Percentiles rank a stretch among this genome's conserved stretches.
Evolutionary conservation across 2,329 filamentous ascomycete genomes (phyloP).

Genomic region (Botryotinia calthae): DNA sequence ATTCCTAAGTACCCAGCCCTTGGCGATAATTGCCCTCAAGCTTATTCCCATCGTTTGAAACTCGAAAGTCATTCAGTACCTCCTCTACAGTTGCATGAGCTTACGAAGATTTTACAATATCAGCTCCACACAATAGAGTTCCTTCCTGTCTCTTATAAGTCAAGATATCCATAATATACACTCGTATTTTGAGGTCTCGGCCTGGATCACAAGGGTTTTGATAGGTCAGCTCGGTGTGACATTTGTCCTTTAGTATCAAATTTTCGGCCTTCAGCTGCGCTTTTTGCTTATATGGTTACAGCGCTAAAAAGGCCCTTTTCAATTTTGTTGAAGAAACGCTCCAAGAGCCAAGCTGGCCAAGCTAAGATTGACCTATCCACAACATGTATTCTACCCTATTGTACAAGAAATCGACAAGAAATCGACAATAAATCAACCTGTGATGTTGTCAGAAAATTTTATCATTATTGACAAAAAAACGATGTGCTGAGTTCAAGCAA

Average conservation of each 20-base stretch:
- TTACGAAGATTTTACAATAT: background rate
- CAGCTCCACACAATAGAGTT: background rate
- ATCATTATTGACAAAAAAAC: constrained; percentile 14
- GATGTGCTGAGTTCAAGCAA: background rate
- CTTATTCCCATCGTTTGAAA: background rate
- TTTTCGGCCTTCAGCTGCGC: constrained; percentile 2
- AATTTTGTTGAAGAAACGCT: constrained; percentile 1
- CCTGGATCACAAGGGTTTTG: background rate
- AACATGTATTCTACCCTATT: background rate
- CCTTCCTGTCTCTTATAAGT: background rate
- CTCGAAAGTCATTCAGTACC: background rate
- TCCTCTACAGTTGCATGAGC: background rate
- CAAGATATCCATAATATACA: background rate
- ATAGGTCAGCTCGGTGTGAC: background rate
- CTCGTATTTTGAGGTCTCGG: background rate
- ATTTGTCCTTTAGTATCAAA: background rate
- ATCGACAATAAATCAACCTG: background rate
- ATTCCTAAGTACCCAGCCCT: constrained; percentile 15
- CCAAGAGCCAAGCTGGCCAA: constrained; percentile 14
- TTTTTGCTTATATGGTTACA: constrained; percentile 13
- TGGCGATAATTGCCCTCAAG: constrained; percentile 12
- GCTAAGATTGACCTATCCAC: constrained; percentile 5
- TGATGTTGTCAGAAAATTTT: background rate
- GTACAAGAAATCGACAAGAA: background rate
- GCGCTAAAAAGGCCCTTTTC: constrained; percentile 15